Conservation (phyloP, 805 yeast species). For the Metschnikowia gruessii region DNA sequence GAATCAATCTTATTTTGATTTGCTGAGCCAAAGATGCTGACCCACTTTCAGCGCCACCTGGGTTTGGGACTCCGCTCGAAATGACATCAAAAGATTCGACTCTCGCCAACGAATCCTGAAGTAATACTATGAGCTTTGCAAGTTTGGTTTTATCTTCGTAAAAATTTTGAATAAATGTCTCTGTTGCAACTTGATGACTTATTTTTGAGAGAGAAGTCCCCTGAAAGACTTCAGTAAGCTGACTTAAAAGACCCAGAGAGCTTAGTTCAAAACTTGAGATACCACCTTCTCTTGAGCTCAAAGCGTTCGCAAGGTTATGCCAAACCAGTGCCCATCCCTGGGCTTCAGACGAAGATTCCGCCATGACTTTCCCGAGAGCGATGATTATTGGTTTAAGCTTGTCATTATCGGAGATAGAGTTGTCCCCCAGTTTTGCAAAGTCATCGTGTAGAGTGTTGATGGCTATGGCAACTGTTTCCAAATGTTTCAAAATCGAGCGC, state of each 20-base stretch:
- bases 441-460: constrained; percentile 5
- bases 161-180: constrained; percentile 45
- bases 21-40: constrained; percentile 70
- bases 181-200: constrained; percentile 18
- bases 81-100: constrained; percentile 69
- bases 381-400: constrained; percentile 1
- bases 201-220: background rate
- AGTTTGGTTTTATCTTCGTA: constrained; percentile 21
- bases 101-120: constrained; percentile 73
- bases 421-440: constrained; percentile 4
- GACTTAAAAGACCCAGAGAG: constrained; percentile 59
- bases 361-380: background rate
- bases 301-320: constrained; percentile 20
- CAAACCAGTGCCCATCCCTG: constrained; percentile 39
- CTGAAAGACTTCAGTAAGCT: constrained; percentile 13
- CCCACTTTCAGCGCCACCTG: constrained; percentile 27
- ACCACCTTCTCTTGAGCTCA: constrained; percentile 12
- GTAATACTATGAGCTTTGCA: constrained; percentile 12
- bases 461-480: background rate
- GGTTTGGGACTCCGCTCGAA: constrained; percentile 38
- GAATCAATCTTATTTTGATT: constrained; percentile 51
- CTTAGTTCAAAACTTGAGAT: constrained; percentile 76
- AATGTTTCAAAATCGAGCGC: background rate
- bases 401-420: background rate
- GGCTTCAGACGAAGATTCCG: constrained; percentile 13